These are phyloP conservation scores for Neoscytalidium dimidiatum DNA, from an alignment of 2,329 filamentous ascomycete species.

Conservation along the genomic window DNA sequence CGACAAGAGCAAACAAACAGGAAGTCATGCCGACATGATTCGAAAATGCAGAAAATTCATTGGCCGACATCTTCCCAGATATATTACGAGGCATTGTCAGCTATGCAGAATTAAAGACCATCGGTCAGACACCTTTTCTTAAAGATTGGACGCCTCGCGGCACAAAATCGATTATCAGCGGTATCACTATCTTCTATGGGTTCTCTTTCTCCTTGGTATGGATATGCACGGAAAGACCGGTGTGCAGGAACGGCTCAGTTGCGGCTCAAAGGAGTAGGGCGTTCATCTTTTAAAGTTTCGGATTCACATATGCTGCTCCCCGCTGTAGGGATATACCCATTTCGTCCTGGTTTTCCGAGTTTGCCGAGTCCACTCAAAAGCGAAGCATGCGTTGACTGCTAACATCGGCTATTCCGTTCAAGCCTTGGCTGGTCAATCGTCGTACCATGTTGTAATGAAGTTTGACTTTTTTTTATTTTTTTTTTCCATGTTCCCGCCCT, in stretches of 20 bases:
- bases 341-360: not conserved
- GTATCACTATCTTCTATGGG: not conserved
- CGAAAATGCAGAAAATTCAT: not conserved
- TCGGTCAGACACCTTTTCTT: not conserved
- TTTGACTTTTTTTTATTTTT: not conserved
- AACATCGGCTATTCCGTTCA: not conserved
- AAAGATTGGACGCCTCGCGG: conserved; percentile 20
- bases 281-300: conserved; percentile 3
- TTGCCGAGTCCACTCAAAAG: not conserved
- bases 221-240: not conserved
- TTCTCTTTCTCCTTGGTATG: not conserved
- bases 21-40: not conserved
- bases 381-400: not conserved
- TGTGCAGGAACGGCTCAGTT: not conserved
- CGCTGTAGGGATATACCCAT: conserved; percentile 13
- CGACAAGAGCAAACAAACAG: not conserved
- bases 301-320: not conserved
- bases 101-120: not conserved
- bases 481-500: not conserved
- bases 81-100: not conserved
- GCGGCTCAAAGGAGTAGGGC: not conserved
- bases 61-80: not conserved
- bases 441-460: not conserved
- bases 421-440: not conserved
- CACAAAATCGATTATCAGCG: conserved; percentile 14